Evolutionary conservation across 495 filamentous ascomycete genomes (phyloP).

Genomic region (Parathielavia hyrcaniae): DNA sequence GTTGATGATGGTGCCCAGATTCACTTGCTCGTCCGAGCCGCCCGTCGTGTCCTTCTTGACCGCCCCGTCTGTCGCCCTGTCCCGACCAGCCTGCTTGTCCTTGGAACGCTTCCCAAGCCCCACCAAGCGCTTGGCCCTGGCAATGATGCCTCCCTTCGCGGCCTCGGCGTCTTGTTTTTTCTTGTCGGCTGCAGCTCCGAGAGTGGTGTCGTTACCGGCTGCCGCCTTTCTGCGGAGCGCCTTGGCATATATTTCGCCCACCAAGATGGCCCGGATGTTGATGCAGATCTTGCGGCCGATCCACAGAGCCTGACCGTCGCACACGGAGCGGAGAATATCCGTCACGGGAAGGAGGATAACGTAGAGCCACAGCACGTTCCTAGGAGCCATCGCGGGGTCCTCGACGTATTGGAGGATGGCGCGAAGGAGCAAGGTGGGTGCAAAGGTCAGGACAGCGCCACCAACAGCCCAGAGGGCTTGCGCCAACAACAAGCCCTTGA

Average conservation of each 20-base stretch:
- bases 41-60: slow-evolving; percentile 37
- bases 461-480: slow-evolving; percentile 77
- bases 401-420: slow-evolving; percentile 92
- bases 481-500: slow-evolving; percentile 65
- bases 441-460: slow-evolving; percentile 76
- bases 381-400: slow-evolving; percentile 66
- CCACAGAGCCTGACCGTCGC: slow-evolving; percentile 83
- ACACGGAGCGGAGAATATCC: slow-evolving; percentile 67
- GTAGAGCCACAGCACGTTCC: slow-evolving; percentile 92
- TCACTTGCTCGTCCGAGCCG: slow-evolving; percentile 65
- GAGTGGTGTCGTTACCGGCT: slow-evolving; percentile 60
- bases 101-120: slow-evolving; percentile 53
- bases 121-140: slow-evolving; percentile 46
- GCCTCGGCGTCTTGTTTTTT: slow-evolving; percentile 31
- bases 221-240: slow-evolving; percentile 87
- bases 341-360: slow-evolving; percentile 83
- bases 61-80: slow-evolving; percentile 31
- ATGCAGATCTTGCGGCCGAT: slow-evolving; percentile 92
- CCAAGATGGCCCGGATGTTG: slow-evolving; percentile 83
- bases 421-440: slow-evolving; percentile 83
- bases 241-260: slow-evolving; percentile 97
- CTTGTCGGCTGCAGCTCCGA: slow-evolving; percentile 46
- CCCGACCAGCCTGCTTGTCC: slow-evolving; percentile 3
- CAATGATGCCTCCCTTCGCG: slow-evolving; percentile 44
- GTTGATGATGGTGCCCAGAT: slow-evolving; percentile 94